These are phyloP conservation scores for Parietaria judaica DNA, from an alignment of 306 rosid genomes.

Conservation along the genomic window DNA sequence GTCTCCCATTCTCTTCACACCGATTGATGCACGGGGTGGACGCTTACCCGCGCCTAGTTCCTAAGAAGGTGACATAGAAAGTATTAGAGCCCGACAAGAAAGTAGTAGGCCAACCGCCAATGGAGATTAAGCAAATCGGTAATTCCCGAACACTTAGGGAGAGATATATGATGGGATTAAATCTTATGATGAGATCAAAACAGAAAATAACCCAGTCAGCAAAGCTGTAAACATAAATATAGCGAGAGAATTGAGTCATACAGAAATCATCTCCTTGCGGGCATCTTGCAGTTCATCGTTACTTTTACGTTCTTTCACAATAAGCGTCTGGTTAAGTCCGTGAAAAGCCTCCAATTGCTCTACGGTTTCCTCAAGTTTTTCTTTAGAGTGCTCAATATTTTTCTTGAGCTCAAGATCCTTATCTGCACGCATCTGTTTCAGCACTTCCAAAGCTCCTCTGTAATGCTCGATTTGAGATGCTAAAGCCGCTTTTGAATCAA, in stretches of 20 bases:
- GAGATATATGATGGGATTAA: too few species aligned
- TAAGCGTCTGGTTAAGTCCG: slow-evolving; percentile 37
- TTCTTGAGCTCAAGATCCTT: slow-evolving; percentile 43
- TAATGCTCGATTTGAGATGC: slow-evolving; percentile 51
- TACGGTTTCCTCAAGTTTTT: slow-evolving; percentile 45
- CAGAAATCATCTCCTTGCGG: slow-evolving; percentile 57
- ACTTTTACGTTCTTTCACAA: slow-evolving; percentile 48
- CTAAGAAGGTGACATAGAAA: slow-evolving; percentile 20
- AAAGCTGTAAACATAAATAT: background rate
- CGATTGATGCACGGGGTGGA: slow-evolving; percentile 27
- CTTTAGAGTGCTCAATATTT: slow-evolving; percentile 35
- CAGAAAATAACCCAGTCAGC: background rate
- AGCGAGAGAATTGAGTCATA: slow-evolving; percentile 18
- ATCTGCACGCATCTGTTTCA: slow-evolving; percentile 58
- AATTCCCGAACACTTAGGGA: background rate
- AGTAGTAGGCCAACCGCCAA: too few species aligned
- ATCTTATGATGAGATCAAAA: too few species aligned
- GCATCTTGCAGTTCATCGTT: slow-evolving; percentile 83
- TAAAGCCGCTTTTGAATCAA: slow-evolving; percentile 66
- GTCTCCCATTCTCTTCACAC: slow-evolving; percentile 48
- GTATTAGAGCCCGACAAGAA: background rate
- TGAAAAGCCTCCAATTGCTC: slow-evolving; percentile 42
- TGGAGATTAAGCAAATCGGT: too few species aligned
- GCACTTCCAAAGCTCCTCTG: slow-evolving; percentile 66
- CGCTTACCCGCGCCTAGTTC: slow-evolving; percentile 10